Conservation (phyloP, 345 rosid species). For the Nephelium lappaceum region DNA sequence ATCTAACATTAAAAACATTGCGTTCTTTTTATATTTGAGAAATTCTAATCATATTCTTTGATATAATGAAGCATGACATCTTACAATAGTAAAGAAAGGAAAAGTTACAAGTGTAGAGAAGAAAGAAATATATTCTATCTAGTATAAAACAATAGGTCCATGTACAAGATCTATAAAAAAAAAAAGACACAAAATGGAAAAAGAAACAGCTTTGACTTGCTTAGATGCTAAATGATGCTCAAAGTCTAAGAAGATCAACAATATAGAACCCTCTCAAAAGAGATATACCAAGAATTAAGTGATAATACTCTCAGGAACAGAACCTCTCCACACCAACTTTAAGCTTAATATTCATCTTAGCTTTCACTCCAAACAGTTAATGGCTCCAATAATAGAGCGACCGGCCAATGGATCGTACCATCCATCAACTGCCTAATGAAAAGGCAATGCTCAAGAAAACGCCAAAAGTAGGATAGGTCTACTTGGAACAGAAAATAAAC, state of each 20-base stretch:
- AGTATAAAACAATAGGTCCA: background rate
- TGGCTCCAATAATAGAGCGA: background rate
- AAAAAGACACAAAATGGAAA: background rate
- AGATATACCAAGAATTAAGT: background rate
- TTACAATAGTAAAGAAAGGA: slow-evolving; percentile 9
- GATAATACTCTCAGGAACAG: background rate
- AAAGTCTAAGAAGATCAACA: background rate
- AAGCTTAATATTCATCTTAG: background rate
- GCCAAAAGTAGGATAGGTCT: too few species aligned
- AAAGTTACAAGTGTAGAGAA: background rate
- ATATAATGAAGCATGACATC: background rate
- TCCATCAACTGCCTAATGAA: background rate
- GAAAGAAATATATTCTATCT: background rate
- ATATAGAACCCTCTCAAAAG: background rate
- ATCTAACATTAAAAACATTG: slow-evolving; percentile 1
- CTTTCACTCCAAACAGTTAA: background rate
- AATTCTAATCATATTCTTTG: background rate
- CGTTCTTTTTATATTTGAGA: background rate
- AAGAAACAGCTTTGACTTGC: background rate
- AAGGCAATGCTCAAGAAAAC: background rate
- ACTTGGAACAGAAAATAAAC: too few species aligned
- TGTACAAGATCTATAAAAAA: background rate
- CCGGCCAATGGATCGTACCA: background rate
- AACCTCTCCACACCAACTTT: background rate
- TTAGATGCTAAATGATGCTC: background rate